A percentile compares a stretch with the other conserved stretches of the same genome.
These are phyloP conservation scores for Lactarius deliciosus DNA, from an alignment of 768 basidiomycete genomes.

Conservation along the genomic window DNA sequence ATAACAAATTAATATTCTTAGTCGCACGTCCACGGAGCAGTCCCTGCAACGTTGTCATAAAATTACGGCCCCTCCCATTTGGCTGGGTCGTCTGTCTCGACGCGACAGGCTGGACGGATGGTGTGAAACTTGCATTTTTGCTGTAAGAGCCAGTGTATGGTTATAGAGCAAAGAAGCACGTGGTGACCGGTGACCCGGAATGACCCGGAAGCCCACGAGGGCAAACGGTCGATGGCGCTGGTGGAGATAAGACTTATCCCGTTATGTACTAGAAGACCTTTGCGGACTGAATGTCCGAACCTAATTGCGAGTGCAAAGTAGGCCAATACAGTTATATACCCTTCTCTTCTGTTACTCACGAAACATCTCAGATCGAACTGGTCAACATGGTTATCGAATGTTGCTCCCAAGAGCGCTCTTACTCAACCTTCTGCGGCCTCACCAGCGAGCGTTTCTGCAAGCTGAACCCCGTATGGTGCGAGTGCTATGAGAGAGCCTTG, in stretches of 20 bases:
- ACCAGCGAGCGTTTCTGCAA: conserved; percentile 96
- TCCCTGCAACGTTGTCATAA: conserved; percentile 43
- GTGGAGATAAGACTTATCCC: conserved; percentile 90
- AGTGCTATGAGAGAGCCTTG: conserved; percentile 85
- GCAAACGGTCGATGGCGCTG: conserved; percentile 71
- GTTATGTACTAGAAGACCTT: conserved; percentile 85
- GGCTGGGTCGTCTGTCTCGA: conserved; percentile 30
- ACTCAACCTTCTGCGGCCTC: conserved; percentile 96
- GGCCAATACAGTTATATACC: conserved; percentile 63
- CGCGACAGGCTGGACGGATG: conserved; percentile 39
- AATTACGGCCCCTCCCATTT: conserved; percentile 45
- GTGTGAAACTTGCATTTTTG: conserved; percentile 60
- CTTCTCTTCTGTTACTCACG: conserved; percentile 3
- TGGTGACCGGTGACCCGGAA: conserved; percentile 54
- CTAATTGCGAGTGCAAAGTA: conserved; percentile 75
- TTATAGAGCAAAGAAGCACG: too few species aligned
- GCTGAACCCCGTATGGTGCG: conserved; percentile 93
- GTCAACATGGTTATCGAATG: conserved; percentile 99
- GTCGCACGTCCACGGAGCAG: conserved; percentile 64
- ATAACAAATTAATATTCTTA: conserved; percentile 76
- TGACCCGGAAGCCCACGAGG: conserved; percentile 82
- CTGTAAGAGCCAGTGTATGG: conserved; percentile 47
- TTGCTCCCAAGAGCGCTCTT: conserved; percentile 99
- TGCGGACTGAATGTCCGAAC: conserved; percentile 66
- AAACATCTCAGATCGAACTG: conserved; percentile 72